Evolutionary conservation across 768 basidiomycete genomes (phyloP), one percentile per base, ranked within the genome.

Genomic region (Lactarius akahatsu): DNA sequence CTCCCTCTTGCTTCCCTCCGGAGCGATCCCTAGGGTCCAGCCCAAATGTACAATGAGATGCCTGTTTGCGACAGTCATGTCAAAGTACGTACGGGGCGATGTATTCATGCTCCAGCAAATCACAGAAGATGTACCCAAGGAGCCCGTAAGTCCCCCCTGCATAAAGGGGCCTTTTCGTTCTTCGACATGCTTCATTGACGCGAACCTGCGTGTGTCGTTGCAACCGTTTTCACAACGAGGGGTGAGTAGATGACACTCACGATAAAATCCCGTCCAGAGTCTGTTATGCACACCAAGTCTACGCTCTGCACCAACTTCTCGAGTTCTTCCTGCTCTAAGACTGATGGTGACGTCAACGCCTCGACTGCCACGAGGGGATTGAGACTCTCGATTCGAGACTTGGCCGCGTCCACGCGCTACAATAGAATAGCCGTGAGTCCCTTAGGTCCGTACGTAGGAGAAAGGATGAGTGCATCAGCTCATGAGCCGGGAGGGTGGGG

Each of bases 41-140:
- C 47, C 59, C 62, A 40, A 55, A 69, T 70, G 67, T 57, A 34
- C 36, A 54, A 54, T 38, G 20, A 41, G 32, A 45, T 28, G 40
- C 36, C 18, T n/a, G 20, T 36, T 56, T 47, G 58, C 18, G 26
- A 38, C 18, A 59, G 4, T 13, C 56, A 60, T 26, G 20, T 34
- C 40, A 50, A 43, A 57, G 45, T 47, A 76, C 95, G 78, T 78
- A 96, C 96, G 89, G 85, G 56, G 87, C 79, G 68, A 97, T 86
- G 75, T 90, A 94, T 68, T 94, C 88, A 72, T 97, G 96, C 63
- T 85, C 82, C 64, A 95, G 80, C 63, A 99, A 82, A 75, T 98
- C 96, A 69, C 93, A 94, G 74, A 98, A 97, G 72, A 97, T 93
- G 77, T 94, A 99, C 18, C 96, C 96, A 56, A 88, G 79, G 66